Conservation (phyloP, 495 filamentous ascomycete genomes). For the Podospora didyma region DNA sequence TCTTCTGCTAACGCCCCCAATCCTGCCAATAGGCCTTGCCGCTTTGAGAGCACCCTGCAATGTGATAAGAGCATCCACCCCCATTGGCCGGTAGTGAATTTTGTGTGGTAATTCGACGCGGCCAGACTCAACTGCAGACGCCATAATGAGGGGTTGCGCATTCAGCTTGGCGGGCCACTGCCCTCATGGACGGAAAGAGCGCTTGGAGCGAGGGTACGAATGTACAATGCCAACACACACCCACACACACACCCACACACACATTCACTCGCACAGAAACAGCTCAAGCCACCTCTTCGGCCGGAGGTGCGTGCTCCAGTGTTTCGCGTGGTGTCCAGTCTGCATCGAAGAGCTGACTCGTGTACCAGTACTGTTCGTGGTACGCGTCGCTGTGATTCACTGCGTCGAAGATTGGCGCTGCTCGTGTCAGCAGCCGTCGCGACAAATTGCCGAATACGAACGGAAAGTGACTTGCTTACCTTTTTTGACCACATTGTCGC, state of each 20-base stretch:
- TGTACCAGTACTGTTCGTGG: slow-evolving; percentile 33
- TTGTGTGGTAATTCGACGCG: slow-evolving; percentile 23
- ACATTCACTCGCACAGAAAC: too few relatives aligned
- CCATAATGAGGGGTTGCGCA: slow-evolving; percentile 20
- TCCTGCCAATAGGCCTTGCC: slow-evolving; percentile 23
- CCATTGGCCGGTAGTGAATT: slow-evolving; percentile 22
- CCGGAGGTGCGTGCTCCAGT: slow-evolving; percentile 27
- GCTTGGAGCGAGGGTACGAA: not conserved
- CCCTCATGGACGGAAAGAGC: slow-evolving; percentile 6
- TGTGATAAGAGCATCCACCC: slow-evolving; percentile 23
- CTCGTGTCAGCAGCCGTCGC: not conserved
- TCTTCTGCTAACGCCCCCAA: slow-evolving; percentile 19
- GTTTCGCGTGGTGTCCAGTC: slow-evolving; percentile 35
- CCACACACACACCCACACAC: not conserved
- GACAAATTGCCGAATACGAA: not conserved
- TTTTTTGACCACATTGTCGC: slow-evolving; percentile 23
- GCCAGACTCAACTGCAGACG: slow-evolving; percentile 14
- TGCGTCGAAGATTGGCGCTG: slow-evolving; percentile 20
- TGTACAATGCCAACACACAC: not conserved
- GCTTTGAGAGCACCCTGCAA: slow-evolving; percentile 18
- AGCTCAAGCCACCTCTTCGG: slow-evolving; percentile 6
- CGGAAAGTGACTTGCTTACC: slow-evolving; percentile 14
- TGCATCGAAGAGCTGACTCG: slow-evolving; percentile 35
- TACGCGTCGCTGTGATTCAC: slow-evolving; percentile 31
- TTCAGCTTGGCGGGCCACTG: slow-evolving; percentile 6